Base-by-base conservation (phyloP, 176 grass and related monocot genomes). In the Musa schizocarpa region DNA sequence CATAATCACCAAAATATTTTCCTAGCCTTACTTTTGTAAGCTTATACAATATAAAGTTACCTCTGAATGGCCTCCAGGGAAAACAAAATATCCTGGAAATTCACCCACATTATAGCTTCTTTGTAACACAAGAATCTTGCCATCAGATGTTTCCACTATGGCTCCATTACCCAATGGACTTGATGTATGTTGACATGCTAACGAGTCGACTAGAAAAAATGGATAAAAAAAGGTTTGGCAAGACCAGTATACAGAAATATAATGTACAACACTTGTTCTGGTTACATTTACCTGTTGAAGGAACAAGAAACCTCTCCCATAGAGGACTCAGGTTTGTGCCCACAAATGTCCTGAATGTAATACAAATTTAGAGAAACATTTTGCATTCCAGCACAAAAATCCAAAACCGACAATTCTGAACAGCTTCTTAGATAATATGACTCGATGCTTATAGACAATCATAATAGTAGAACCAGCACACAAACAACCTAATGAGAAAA, bases 1-100 rank as follows among this genome's bases (percentile, higher is more conserved):
- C 57, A 61, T n/a, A 61, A 43, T 43, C 67, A 19, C 56, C 9
- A 51, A 80, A 62, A 20, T 52, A 17, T 2, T 11, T 16, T 54
- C 8, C 74, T 26, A 24, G n/a, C 12, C 27, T 77, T 50, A 77
- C 34, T 43, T 43, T 43, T 68, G 69, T 62, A 74, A 65, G 72
- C 23, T 55, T n/a, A 73, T 27, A 43, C 3, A 43, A 43, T 68
- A 51, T 70, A 70, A 66, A 65, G 16, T 82, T 88, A 98, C 95
- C 95, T 98, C 95, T 0, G 95, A 89, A 59, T 98, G 95, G 19
- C 95, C 95, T 78, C 95, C 95, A 49, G 88, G 95, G 66, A 98
- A 98, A 87, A 98, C 95, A 78, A 73, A 93, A 73, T 87, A 89
- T 51, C 90, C 88, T 68, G 95, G 88, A 85, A 91, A 98, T 13